These are phyloP conservation scores for Geotrichum klebahnii DNA, from an alignment of 1,139 yeast genomes.

Conservation along the genomic window DNA sequence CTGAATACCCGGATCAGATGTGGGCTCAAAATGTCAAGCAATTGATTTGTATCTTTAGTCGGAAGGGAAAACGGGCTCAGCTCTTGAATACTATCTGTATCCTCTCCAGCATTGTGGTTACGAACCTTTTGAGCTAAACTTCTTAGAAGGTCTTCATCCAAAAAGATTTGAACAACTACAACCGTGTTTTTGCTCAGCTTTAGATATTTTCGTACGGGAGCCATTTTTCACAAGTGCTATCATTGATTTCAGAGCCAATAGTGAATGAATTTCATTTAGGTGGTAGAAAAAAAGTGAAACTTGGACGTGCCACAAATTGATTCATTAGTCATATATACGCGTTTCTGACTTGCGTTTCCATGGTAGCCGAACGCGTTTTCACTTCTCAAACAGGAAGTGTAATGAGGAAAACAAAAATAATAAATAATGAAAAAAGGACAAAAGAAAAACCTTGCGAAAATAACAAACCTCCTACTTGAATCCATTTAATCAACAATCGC, in stretches of 20 bases:
- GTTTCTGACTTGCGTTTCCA: slow-evolving; percentile 3
- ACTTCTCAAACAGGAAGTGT: slow-evolving; percentile 11
- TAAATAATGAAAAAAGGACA: background rate
- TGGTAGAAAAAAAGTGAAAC: background rate
- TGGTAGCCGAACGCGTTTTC: slow-evolving; percentile 10
- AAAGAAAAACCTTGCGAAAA: no score
- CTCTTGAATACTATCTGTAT: slow-evolving; percentile 18
- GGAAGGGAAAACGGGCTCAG: slow-evolving; percentile 17
- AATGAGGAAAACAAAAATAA: slow-evolving; percentile 9
- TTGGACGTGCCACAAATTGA: background rate
- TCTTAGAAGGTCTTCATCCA: slow-evolving; percentile 15
- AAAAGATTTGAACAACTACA: slow-evolving; percentile 13
- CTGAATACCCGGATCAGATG: slow-evolving; percentile 15
- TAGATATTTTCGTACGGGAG: slow-evolving; percentile 17
- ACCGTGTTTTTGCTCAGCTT: slow-evolving; percentile 13
- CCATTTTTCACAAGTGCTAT: slow-evolving; percentile 6
- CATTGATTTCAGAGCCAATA: background rate
- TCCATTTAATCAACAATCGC: no score
- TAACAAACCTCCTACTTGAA: no score
- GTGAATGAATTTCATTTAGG: background rate
- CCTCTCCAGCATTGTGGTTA: slow-evolving; percentile 13
- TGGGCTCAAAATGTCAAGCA: slow-evolving; percentile 11
- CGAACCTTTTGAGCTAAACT: slow-evolving; percentile 17
- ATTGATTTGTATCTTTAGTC: slow-evolving; percentile 11
- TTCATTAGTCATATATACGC: background rate